These are phyloP conservation scores for Leishmania tarentolae DNA, from an alignment of 208 protist genomes.

Conservation along the genomic window DNA sequence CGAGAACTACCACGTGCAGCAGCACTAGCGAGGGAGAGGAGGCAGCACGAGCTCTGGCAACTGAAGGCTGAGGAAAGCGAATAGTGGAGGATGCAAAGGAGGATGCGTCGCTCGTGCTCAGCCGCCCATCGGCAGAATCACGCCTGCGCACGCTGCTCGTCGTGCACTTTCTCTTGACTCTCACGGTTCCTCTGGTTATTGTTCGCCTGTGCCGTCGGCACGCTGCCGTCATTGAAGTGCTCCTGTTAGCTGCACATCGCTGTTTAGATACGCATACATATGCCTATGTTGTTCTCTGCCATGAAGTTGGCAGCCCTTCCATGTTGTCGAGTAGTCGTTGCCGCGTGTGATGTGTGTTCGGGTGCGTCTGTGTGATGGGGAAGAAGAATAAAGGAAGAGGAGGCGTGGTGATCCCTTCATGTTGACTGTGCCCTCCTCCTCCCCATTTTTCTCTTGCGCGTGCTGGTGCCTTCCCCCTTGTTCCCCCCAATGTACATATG, in stretches of 20 bases:
- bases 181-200: not conserved
- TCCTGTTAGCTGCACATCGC: not conserved
- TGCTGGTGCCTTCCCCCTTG: not conserved
- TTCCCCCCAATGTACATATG: constrained; percentile 8
- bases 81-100: not conserved
- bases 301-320: not conserved
- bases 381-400: not conserved
- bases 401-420: not conserved
- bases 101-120: not conserved
- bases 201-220: not conserved
- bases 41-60: not conserved
- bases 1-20: constrained; percentile 91
- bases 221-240: not conserved
- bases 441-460: not conserved
- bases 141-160: not conserved
- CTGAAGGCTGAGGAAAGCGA: not conserved
- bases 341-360: not conserved
- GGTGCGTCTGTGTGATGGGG: not conserved
- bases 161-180: not conserved
- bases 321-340: not conserved
- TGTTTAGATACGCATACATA: constrained; percentile 3
- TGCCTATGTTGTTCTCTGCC: not conserved
- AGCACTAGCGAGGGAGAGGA: constrained; percentile 50
- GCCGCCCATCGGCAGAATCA: not conserved
- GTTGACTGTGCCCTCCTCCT: not conserved